Base-by-base conservation (phyloP, 768 basidiomycete genomes). In the Naematelia aurantialba region DNA sequence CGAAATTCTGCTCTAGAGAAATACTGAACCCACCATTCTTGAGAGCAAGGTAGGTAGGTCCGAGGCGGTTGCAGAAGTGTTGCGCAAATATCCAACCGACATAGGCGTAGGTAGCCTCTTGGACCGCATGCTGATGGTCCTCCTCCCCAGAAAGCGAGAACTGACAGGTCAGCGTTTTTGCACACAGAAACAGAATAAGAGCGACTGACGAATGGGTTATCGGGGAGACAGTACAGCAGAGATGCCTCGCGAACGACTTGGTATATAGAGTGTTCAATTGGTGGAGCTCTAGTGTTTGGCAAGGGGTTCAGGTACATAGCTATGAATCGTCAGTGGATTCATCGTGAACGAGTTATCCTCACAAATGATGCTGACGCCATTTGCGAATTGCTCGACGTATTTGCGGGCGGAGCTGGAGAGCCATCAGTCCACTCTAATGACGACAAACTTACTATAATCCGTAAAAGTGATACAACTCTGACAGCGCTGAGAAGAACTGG, bases 311-410 rank as follows among this genome's bases (percentile, higher is more conserved):
- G 86, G 81, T 99, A 98, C 48, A 97, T 81, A 56, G 65, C 72
- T 68, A 49, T 39, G 25, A 5, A 24, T 50, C 39, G 47, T 53
- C 25, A 56, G 42, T 17, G 34, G 34, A 39, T 12, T 34, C 13
- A 21, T 14, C 21, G 34, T 31, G 11, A 24, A 44, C 13, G 14
- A 49, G n/a, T 27, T 14, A n/a, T 12, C 58, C 76, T 60, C 46
- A 70, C 78, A 92, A 78, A 97, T 88, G 71, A 97, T 91, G 52
- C 92, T 94, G 66, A 98, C 81, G 12, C 96, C 94, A 69, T 98
- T 98, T 61, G 88, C 84, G 81, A 99, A 98, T 82, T 98, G 92
- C 79, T 99, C 94, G 63, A 96, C 92, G 78, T 98, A 99, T 82
- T 99, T 99, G 60, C 96, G 83, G 17, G 89, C 85, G 8, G 90